Evolutionary conservation across 345 rosid genomes (phyloP).

Genomic region (Salix viminalis): DNA sequence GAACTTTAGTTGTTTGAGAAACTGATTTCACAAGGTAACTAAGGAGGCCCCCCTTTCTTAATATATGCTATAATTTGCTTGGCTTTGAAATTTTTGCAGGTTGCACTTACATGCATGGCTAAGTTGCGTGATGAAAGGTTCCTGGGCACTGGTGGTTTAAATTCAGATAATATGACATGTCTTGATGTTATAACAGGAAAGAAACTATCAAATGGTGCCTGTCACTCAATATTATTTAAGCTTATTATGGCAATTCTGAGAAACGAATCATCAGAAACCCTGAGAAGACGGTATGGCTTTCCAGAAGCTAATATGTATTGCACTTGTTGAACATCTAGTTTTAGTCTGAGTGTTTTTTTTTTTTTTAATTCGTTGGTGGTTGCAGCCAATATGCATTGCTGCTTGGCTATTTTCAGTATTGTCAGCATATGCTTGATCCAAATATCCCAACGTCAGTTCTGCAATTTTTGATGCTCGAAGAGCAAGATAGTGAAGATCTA

Average conservation of each 20-base stretch:
- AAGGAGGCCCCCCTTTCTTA: background rate
- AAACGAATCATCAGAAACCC: conserved; percentile 87
- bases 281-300: conserved; percentile 80
- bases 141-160: conserved; percentile 53
- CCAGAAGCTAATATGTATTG: conserved; percentile 11
- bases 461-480: conserved; percentile 68
- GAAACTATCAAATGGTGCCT: conserved; percentile 87
- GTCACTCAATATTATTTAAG: conserved; percentile 77
- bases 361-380: background rate
- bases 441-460: conserved; percentile 76
- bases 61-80: background rate
- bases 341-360: conserved; percentile 18
- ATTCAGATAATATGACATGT: conserved; percentile 68
- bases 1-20: background rate
- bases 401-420: conserved; percentile 90
- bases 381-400: conserved; percentile 88
- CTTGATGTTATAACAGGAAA: conserved; percentile 78
- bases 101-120: conserved; percentile 97
- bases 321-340: conserved; percentile 4
- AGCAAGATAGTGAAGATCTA: conserved; percentile 77
- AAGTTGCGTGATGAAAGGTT: conserved; percentile 87
- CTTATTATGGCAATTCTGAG: conserved; percentile 80
- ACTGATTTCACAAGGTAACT: background rate
- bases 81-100: conserved; percentile 42
- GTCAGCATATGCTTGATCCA: conserved; percentile 81